These are phyloP conservation scores for Aspergillus sp. DNA, from an alignment of 2,329 filamentous ascomycete genomes.

Conservation along the genomic window DNA sequence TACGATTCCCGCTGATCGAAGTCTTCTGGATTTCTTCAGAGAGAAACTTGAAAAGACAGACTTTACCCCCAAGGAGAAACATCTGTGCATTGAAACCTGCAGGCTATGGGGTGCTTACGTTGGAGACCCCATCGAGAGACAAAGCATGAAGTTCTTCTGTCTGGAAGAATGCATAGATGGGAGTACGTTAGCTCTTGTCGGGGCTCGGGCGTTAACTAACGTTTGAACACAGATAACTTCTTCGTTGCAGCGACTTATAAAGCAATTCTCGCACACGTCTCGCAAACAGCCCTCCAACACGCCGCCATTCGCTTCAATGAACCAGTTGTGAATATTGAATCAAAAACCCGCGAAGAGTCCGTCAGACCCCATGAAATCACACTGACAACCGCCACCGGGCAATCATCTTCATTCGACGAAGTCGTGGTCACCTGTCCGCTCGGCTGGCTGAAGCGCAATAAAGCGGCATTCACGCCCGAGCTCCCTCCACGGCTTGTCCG, in stretches of 20 bases:
- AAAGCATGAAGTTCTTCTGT: slow-evolving; percentile 64
- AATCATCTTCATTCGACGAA: slow-evolving; percentile 46
- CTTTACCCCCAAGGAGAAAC: slow-evolving; percentile 41
- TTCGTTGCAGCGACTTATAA: slow-evolving; percentile 62
- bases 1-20: slow-evolving; percentile 50
- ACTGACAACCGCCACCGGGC: slow-evolving; percentile 38
- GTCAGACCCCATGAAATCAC: slow-evolving; percentile 40
- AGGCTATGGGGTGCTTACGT: slow-evolving; percentile 65
- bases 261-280: slow-evolving; percentile 54
- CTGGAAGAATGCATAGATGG: slow-evolving; percentile 66
- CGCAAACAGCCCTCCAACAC: slow-evolving; percentile 45
- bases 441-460: slow-evolving; percentile 53
- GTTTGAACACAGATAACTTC: slow-evolving; percentile 49
- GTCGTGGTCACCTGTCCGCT: slow-evolving; percentile 53
- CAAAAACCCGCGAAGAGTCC: slow-evolving; percentile 17
- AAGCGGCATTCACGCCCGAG: slow-evolving; percentile 42
- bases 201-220: neutral
- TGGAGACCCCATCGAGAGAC: slow-evolving; percentile 56
- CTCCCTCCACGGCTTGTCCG: slow-evolving; percentile 41
- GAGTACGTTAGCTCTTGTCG: slow-evolving; percentile 31
- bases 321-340: slow-evolving; percentile 41
- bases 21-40: slow-evolving; percentile 57
- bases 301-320: slow-evolving; percentile 50
- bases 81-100: slow-evolving; percentile 52
- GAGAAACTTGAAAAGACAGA: slow-evolving; percentile 45